A percentile compares a stretch with the other conserved stretches of the same genome.
Evolutionary conservation across 148 eudicot species (phyloP).

Genomic region (Rhododendron vialii): DNA sequence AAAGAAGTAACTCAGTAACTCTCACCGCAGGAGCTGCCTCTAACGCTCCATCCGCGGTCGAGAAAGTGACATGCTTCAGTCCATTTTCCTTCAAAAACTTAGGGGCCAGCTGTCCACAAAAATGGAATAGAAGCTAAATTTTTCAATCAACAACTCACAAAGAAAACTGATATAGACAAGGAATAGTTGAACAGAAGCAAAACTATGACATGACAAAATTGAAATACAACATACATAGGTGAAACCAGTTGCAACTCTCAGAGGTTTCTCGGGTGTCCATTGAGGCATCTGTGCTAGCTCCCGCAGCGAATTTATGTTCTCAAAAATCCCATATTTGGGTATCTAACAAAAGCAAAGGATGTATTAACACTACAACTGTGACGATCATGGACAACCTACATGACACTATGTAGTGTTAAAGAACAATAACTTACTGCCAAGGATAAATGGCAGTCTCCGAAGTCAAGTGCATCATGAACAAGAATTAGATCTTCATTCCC

Average conservation of each 20-base stretch:
- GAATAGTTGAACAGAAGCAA: neutral
- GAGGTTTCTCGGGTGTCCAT: constrained; percentile 91
- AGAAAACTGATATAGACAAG: neutral
- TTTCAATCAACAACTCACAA: neutral
- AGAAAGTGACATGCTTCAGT: constrained; percentile 66
- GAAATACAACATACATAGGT: constrained; percentile 55
- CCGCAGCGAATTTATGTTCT: constrained; percentile 76
- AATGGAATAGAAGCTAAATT: neutral
- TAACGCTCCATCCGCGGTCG: constrained; percentile 96
- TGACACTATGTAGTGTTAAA: neutral
- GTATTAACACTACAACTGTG: neutral
- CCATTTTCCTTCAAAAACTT: constrained; percentile 87
- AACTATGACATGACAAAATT: neutral
- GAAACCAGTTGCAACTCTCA: constrained; percentile 91
- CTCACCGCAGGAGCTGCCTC: constrained; percentile 99
- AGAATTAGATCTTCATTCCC: constrained; percentile 84
- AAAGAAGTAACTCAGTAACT: neutral
- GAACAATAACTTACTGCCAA: constrained; percentile 62
- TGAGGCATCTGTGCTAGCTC: constrained; percentile 96
- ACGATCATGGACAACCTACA: neutral
- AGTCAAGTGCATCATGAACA: constrained; percentile 84
- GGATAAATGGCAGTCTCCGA: constrained; percentile 82
- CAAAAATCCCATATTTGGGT: constrained; percentile 93
- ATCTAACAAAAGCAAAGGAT: constrained; percentile 43
- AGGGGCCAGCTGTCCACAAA: constrained; percentile 66